phyloP scores from a whole-genome alignment of 2,329 filamentous ascomycete species.

The Aureobasidium musti region DNA sequence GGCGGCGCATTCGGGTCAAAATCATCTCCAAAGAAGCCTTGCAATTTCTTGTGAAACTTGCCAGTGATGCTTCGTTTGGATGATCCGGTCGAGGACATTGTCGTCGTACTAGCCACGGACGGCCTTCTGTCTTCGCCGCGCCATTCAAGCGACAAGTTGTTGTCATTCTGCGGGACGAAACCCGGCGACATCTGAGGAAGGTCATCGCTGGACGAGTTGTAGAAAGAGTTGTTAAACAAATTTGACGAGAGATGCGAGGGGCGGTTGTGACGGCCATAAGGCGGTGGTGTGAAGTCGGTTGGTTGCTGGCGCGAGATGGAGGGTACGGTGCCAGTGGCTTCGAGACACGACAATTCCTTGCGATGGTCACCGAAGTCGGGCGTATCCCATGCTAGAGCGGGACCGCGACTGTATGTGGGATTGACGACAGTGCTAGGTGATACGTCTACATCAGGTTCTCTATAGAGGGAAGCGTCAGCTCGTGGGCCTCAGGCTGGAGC shows the following conservation, averaged over 20 bases:
- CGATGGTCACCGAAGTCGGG: slow-evolving; percentile 67
- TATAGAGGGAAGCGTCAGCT: not conserved
- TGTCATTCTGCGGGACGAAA: slow-evolving; percentile 60
- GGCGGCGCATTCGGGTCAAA: slow-evolving; percentile 64
- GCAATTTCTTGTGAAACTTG: slow-evolving; percentile 71
- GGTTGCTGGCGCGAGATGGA: slow-evolving; percentile 42
- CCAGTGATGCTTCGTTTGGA: slow-evolving; percentile 60
- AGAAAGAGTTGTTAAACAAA: slow-evolving; percentile 60
- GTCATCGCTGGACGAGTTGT: slow-evolving; percentile 74
- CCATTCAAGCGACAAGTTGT: slow-evolving; percentile 44
- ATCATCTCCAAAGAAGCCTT: slow-evolving; percentile 92
- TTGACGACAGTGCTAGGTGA: slow-evolving; percentile 44
- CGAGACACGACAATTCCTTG: slow-evolving; percentile 69
- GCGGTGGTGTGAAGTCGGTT: slow-evolving; percentile 46
- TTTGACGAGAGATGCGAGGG: slow-evolving; percentile 46
- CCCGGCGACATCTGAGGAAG: slow-evolving; percentile 68
- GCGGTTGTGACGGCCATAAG: slow-evolving; percentile 39
- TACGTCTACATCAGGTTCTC: slow-evolving; percentile 45
- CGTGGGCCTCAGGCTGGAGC: slow-evolving; percentile 2
- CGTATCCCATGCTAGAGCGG: slow-evolving; percentile 52
- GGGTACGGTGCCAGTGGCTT: slow-evolving; percentile 55
- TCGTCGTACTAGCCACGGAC: slow-evolving; percentile 84
- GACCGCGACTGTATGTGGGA: slow-evolving; percentile 38
- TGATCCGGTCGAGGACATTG: slow-evolving; percentile 81
- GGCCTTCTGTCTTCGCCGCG: slow-evolving; percentile 73